A percentile compares a stretch with the other conserved stretches of the same genome.
Conservation (phyloP, 306 rosid genomes). For the Luffa aegyptiaca region DNA sequence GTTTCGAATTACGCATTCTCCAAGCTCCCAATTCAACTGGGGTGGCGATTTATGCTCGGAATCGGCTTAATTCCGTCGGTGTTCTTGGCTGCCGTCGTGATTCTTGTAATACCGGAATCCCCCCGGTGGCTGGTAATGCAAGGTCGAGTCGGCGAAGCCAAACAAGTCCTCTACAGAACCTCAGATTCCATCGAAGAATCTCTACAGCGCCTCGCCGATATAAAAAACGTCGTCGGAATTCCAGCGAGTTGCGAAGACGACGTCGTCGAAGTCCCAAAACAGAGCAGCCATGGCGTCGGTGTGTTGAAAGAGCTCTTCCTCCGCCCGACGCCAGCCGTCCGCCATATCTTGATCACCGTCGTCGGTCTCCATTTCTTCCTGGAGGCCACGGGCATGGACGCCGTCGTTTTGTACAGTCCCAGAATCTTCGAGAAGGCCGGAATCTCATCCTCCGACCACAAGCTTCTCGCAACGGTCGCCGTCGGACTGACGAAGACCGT, state of each 20-base stretch:
- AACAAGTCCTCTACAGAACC: constrained; percentile 43
- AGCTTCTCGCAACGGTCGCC: constrained; percentile 55
- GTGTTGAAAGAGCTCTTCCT: constrained; percentile 66
- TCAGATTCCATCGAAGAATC: constrained; percentile 59
- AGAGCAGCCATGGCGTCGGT: constrained; percentile 27
- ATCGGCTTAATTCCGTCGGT: constrained; percentile 44
- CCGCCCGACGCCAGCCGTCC: constrained; percentile 50
- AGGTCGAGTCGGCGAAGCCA: constrained; percentile 71
- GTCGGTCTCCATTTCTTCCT: constrained; percentile 70
- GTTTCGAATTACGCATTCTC: background rate
- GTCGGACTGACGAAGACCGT: constrained; percentile 51
- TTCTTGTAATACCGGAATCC: constrained; percentile 67
- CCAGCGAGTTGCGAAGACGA: constrained; percentile 47
- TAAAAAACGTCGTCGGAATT: constrained; percentile 60
- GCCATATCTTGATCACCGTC: constrained; percentile 45
- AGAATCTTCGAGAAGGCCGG: constrained; percentile 60
- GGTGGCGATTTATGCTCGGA: background rate
- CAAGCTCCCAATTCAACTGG: background rate
- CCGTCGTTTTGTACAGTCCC: constrained; percentile 72
- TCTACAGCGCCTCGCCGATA: constrained; percentile 35
- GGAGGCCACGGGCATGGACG: constrained; percentile 56
- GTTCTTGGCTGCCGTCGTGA: constrained; percentile 31
- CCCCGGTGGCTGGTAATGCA: constrained; percentile 84
- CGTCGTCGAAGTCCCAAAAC: constrained; percentile 26
- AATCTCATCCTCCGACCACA: background rate